These are phyloP conservation scores for Ganoderma lucidum DNA, from an alignment of 1,284 basidiomycete species.

Conservation along the genomic window DNA sequence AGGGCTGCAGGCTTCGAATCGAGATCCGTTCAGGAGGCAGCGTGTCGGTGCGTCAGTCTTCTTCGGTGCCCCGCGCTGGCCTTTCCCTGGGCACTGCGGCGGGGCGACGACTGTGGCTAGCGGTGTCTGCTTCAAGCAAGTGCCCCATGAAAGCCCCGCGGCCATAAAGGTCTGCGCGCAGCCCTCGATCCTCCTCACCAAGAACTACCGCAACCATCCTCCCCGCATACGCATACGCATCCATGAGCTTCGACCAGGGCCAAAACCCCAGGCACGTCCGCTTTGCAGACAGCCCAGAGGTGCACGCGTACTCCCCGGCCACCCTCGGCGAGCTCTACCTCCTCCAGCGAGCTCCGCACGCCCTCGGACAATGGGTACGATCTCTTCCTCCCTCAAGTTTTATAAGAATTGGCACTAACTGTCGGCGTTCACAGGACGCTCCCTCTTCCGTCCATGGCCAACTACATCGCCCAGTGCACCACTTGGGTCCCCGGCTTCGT, in stretches of 20 bases:
- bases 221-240: background rate
- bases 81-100: background rate
- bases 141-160: background rate
- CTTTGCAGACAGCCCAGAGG: background rate
- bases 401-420: background rate
- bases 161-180: background rate
- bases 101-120: background rate
- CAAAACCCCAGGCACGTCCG: background rate
- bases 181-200: background rate
- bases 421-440: background rate
- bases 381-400: background rate
- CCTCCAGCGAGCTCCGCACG: background rate
- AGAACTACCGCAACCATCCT: background rate
- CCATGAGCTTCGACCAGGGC: background rate
- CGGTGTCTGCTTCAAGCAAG: background rate
- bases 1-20: background rate
- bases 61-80: constrained; percentile 5
- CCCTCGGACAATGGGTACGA: background rate
- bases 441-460: background rate
- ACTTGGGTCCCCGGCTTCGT: background rate
- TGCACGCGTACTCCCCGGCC: background rate
- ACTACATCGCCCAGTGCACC: background rate
- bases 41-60: background rate
- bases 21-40: background rate
- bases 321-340: background rate